Percentiles rank a stretch among this genome's conserved stretches.
These are phyloP conservation scores for Podaxis pistillaris DNA, from an alignment of 768 basidiomycete genomes.

Conservation along the genomic window DNA sequence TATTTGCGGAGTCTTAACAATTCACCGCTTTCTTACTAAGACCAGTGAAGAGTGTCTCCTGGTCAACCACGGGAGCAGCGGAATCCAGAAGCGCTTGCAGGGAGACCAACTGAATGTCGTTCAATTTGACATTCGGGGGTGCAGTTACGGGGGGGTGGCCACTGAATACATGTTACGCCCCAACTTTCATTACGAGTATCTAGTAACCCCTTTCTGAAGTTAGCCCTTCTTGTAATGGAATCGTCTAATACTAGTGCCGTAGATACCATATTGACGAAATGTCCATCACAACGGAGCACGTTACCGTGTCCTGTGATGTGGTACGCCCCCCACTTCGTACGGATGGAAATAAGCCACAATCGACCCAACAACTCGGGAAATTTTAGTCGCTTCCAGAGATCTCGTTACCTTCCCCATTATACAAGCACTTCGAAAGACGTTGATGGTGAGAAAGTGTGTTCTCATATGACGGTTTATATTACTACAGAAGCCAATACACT, in stretches of 20 bases:
- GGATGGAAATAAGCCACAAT: constrained; percentile 1
- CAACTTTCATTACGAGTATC: background rate
- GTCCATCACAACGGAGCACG: background rate
- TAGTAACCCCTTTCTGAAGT: background rate
- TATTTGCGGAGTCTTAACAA: constrained; percentile 4
- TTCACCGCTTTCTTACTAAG: background rate
- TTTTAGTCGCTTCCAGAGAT: background rate
- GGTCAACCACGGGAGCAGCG: background rate
- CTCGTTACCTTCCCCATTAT: background rate
- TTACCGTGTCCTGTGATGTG: constrained; percentile 1
- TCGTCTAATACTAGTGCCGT: background rate
- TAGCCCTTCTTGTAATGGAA: background rate
- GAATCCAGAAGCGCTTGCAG: background rate
- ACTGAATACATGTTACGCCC: too few relatives aligned
- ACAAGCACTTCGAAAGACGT: background rate
- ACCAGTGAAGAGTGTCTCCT: background rate
- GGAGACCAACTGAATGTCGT: background rate
- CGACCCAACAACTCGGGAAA: background rate
- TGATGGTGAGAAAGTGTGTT: constrained; percentile 12
- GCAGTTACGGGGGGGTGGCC: background rate
- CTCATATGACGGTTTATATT: constrained; percentile 17
- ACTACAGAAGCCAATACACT: constrained; percentile 16
- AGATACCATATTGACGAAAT: background rate
- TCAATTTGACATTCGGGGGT: background rate
- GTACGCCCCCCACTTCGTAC: background rate